These are phyloP conservation scores for Pichia sp. DNA, from an alignment of 1,139 yeast genomes.

Conservation along the genomic window DNA sequence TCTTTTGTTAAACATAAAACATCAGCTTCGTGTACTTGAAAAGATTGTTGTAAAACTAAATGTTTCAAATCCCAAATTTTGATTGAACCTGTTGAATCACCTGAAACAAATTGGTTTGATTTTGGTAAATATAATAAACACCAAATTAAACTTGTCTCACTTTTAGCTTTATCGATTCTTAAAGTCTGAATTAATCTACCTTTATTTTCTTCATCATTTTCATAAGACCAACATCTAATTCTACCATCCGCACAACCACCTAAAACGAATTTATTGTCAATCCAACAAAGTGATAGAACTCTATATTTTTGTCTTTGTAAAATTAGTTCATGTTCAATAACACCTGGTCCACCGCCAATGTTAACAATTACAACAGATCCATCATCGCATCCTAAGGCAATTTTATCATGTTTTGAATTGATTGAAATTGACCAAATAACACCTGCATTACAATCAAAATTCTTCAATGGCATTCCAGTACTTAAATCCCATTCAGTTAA, in stretches of 20 bases:
- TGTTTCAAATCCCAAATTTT: conserved; percentile 86
- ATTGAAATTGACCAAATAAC: conserved; percentile 85
- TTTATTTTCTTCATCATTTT: neutral
- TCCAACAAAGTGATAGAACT: conserved; percentile 76
- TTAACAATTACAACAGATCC: conserved; percentile 83
- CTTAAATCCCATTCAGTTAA: conserved; percentile 88
- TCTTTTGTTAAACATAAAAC: conserved; percentile 70
- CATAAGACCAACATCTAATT: conserved; percentile 69
- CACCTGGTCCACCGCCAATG: conserved; percentile 77
- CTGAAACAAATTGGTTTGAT: conserved; percentile 71
- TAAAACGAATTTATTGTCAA: conserved; percentile 48
- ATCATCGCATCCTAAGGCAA: conserved; percentile 94
- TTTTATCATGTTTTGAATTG: conserved; percentile 50
- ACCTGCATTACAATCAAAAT: conserved; percentile 90
- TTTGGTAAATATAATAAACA: conserved; percentile 59
- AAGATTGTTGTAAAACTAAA: conserved; percentile 72
- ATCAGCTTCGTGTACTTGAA: conserved; percentile 86
- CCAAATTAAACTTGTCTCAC: conserved; percentile 72
- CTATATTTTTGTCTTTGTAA: conserved; percentile 83
- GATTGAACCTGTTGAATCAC: conserved; percentile 92
- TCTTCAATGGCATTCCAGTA: conserved; percentile 64
- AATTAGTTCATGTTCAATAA: conserved; percentile 66
- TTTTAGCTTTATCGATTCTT: conserved; percentile 53
- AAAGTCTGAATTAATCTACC: conserved; percentile 33
- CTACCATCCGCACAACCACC: conserved; percentile 98